A percentile compares a stretch with the other conserved stretches of the same genome.
Evolutionary conservation across 495 filamentous ascomycete genomes (phyloP).

Genomic region (Acidiella bohemica): DNA sequence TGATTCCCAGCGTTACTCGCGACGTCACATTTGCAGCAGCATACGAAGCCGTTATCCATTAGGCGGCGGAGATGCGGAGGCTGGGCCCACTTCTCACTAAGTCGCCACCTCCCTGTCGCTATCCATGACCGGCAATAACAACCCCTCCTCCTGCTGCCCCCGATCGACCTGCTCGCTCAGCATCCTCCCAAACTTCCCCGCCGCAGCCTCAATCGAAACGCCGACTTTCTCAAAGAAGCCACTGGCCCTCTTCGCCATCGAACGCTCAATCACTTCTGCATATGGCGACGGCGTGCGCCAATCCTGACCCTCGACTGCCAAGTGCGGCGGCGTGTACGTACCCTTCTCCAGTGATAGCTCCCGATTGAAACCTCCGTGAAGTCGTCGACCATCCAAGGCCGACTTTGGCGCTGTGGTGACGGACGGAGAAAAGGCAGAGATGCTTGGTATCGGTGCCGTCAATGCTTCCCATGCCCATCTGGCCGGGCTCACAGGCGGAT

Average conservation of each 20-base stretch:
- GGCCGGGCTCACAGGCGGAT: constrained; percentile 1
- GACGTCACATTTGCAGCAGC: too few relatives aligned
- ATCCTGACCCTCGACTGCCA: not conserved
- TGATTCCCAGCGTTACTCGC: too few relatives aligned
- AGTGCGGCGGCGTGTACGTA: not conserved
- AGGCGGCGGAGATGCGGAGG: too few relatives aligned
- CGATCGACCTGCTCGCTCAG: constrained; percentile 4
- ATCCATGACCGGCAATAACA: constrained; percentile 13
- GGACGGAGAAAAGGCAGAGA: not conserved
- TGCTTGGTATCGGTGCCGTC: constrained; percentile 3
- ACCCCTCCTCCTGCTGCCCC: constrained; percentile 6
- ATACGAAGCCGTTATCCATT: too few relatives aligned
- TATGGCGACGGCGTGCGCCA: not conserved
- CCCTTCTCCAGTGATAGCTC: not conserved
- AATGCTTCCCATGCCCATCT: constrained; percentile 7
- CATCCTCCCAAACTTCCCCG: constrained; percentile 2
- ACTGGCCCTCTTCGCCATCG: not conserved
- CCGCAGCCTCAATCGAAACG: constrained; percentile 1
- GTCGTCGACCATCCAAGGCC: not conserved
- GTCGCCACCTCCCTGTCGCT: constrained; percentile 3
- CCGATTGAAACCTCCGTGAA: not conserved
- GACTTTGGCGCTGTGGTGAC: not conserved
- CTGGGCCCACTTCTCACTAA: too few relatives aligned
- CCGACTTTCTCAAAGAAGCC: constrained; percentile 3
- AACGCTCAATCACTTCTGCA: not conserved